These are phyloP conservation scores for Crithidia bombi DNA, from an alignment of 208 protist species.

Conservation along the genomic window DNA sequence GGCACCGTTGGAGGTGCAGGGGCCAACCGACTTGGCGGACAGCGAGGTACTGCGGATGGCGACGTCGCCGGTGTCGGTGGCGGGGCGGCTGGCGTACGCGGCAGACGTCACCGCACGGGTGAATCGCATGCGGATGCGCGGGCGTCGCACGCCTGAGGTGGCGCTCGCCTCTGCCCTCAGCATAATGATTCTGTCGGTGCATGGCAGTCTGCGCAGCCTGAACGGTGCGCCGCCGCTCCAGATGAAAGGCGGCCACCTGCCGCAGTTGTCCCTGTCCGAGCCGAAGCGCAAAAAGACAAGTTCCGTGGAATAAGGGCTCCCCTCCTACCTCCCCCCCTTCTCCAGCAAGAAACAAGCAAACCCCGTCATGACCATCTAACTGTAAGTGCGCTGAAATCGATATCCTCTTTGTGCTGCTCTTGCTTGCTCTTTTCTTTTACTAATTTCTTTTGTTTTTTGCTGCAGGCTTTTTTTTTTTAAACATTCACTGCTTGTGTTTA, in stretches of 20 bases:
- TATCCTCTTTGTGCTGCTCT: neutral
- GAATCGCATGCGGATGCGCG: conserved; percentile 4
- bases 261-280: neutral
- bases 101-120: conserved; percentile 12
- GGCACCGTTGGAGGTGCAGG: neutral
- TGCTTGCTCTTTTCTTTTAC: too few species aligned
- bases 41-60: neutral
- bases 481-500: too few species aligned
- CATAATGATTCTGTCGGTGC: neutral
- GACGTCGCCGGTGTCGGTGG: conserved; percentile 4
- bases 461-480: conserved; percentile 2
- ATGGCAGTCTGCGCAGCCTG: neutral
- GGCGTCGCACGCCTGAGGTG: conserved; percentile 4
- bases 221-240: neutral
- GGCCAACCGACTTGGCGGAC: neutral
- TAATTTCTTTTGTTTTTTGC: neutral
- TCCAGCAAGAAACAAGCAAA: neutral
- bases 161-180: neutral
- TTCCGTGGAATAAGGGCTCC: neutral
- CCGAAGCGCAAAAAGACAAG: neutral
- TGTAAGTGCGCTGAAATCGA: too few species aligned
- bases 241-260: neutral
- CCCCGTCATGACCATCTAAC: neutral
- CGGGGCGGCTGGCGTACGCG: conserved; percentile 9
- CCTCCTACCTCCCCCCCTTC: neutral